phyloP scores from a whole-genome alignment of 306 rosid species.

The Castanea sativa region DNA sequence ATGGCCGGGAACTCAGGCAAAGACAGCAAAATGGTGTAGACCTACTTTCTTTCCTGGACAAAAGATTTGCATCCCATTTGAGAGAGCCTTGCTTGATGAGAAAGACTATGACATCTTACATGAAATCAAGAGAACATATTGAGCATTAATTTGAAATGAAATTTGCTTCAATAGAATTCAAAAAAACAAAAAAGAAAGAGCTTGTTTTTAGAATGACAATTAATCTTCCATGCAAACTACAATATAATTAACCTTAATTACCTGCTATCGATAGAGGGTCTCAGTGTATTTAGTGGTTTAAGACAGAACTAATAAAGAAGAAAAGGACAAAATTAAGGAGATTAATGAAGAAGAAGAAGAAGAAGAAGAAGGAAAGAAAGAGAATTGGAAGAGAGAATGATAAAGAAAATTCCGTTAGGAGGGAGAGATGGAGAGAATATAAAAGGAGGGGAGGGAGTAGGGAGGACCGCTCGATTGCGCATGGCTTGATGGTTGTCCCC shows the following conservation, averaged over 20 bases:
- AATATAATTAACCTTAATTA: background rate
- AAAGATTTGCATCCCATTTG: background rate
- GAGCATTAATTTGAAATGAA: background rate
- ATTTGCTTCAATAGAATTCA: no score
- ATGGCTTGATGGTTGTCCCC: conserved; percentile 80
- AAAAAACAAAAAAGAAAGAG: no score
- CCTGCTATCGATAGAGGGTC: background rate
- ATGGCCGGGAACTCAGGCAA: background rate
- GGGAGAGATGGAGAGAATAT: conserved; percentile 41
- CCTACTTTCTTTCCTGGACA: background rate
- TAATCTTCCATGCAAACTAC: background rate
- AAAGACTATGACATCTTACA: background rate
- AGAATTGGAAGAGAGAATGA: background rate
- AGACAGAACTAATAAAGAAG: conserved; percentile 39
- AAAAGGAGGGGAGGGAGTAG: conserved; percentile 29
- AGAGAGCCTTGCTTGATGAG: background rate
- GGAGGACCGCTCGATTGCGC: conserved; percentile 92
- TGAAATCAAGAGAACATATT: background rate
- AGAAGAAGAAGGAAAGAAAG: background rate
- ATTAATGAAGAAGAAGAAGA: background rate
- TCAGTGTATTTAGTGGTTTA: conserved; percentile 23
- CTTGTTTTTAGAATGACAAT: background rate
- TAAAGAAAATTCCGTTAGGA: conserved; percentile 33
- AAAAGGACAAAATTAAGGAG: conserved; percentile 10
- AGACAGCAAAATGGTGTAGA: background rate